phyloP scores from a whole-genome alignment of 2,329 filamentous ascomycete species.

The Cephalotrichum gorgonifer region DNA sequence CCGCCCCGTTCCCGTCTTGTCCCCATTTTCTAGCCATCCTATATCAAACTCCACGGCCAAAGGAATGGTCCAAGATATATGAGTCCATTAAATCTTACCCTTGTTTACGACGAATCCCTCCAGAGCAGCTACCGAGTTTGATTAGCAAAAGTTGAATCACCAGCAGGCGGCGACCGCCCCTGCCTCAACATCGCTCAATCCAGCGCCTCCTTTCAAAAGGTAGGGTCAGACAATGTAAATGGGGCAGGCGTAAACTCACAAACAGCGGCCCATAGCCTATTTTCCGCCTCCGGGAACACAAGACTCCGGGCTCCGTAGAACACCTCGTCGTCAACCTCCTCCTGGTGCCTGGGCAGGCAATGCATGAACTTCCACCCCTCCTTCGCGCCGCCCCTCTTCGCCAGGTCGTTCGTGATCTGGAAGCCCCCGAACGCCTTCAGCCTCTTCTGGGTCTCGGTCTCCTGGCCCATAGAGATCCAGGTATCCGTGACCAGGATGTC shows the following conservation, averaged over 20 bases:
- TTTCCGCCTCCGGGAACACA: constrained; percentile 91
- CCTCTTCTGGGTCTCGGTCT: constrained; percentile 68
- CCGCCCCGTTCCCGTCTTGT: too few species aligned
- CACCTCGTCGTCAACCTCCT: constrained; percentile 90
- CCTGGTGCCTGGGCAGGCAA: constrained; percentile 81
- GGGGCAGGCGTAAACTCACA: constrained; percentile 33
- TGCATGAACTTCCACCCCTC: constrained; percentile 97
- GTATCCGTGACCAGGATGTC: constrained; percentile 93
- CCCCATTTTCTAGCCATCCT: too few species aligned
- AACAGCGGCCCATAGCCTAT: constrained; percentile 83
- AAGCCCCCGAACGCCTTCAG: constrained; percentile 79
- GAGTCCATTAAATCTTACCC: constrained; percentile 53
- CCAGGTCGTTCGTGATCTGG: constrained; percentile 82
- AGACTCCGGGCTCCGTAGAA: constrained; percentile 81
- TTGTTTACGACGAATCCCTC: constrained; percentile 93
- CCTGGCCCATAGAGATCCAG: constrained; percentile 98
- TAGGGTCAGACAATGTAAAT: background rate
- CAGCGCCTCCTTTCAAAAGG: background rate
- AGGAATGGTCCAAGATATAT: too few species aligned
- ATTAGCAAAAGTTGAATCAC: background rate
- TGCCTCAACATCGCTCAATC: background rate
- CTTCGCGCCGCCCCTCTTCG: constrained; percentile 75
- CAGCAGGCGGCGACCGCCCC: background rate
- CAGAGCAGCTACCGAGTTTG: constrained; percentile 50
- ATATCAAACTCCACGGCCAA: too few species aligned